phyloP scores from a whole-genome alignment of 208 protist species.

The Strigomonas culicis region DNA sequence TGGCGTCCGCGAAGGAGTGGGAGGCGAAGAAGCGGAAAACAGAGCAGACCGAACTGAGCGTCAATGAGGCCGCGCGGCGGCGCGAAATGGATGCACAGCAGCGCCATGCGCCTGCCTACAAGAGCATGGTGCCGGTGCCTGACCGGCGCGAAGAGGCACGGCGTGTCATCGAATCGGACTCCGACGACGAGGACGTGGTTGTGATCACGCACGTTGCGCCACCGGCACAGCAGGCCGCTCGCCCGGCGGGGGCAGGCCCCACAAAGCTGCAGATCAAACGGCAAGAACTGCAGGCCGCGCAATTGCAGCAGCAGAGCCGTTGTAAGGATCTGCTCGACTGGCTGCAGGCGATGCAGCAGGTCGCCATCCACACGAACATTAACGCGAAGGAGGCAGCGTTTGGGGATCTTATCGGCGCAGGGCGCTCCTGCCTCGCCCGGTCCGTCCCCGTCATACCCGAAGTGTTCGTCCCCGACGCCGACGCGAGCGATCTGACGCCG shows the following conservation, averaged over 20 bases:
- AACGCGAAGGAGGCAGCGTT: conserved; percentile 21
- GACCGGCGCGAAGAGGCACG: background rate
- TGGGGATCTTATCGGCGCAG: conserved; percentile 64
- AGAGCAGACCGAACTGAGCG: conserved; percentile 17
- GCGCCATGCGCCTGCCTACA: background rate
- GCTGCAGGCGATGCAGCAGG: conserved; percentile 19
- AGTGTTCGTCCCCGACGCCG: conserved; percentile 29
- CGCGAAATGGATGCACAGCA: conserved; percentile 12
- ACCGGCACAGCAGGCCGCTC: conserved; percentile 4
- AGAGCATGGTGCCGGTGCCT: background rate
- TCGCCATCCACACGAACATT: conserved; percentile 49
- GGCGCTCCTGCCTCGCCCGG: conserved; percentile 34
- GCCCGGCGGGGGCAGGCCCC: conserved; percentile 6
- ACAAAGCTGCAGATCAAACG: conserved; percentile 33
- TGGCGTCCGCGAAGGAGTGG: conserved; percentile 14
- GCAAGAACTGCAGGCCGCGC: conserved; percentile 16
- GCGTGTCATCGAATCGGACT: background rate
- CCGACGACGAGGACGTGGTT: background rate
- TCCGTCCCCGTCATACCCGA: conserved; percentile 58
- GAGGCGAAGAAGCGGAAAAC: conserved; percentile 16
- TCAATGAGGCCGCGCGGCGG: conserved; percentile 17
- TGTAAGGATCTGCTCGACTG: conserved; percentile 23
- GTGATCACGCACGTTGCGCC: background rate
- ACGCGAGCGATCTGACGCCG: background rate
- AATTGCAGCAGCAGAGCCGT: conserved; percentile 32